Conservation (phyloP, 1,284 basidiomycete species). For the Trametes pubescens region DNA sequence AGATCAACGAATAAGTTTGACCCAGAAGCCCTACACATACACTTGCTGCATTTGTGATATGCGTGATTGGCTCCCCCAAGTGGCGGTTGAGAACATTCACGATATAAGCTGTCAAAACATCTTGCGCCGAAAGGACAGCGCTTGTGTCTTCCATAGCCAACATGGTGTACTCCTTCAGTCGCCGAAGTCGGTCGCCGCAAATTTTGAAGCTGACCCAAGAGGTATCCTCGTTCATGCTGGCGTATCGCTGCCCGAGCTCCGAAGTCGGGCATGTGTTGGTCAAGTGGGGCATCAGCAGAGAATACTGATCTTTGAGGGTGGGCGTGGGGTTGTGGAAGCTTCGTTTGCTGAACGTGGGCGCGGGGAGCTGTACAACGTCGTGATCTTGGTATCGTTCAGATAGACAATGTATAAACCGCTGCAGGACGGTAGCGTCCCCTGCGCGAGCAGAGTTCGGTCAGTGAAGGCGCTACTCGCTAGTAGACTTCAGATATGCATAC, state of each 20-base stretch:
- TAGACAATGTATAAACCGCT: conserved; percentile 40
- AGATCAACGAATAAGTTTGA: not conserved
- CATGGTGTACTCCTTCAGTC: conserved; percentile 10
- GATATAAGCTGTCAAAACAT: conserved; percentile 45
- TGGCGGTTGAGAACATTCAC: conserved; percentile 36
- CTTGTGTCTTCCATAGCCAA: not conserved
- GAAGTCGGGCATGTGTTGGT: conserved; percentile 10
- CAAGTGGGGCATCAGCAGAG: conserved; percentile 29
- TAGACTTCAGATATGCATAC: conserved; percentile 16
- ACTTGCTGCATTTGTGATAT: conserved; percentile 41
- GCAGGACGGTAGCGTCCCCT: conserved; percentile 42
- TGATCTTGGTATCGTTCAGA: conserved; percentile 25
- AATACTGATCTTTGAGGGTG: conserved; percentile 15
- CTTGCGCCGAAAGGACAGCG: conserved; percentile 34
- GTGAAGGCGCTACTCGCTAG: conserved; percentile 23
- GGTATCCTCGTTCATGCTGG: conserved; percentile 17
- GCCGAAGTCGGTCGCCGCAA: conserved; percentile 24
- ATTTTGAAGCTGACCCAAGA: conserved; percentile 19
- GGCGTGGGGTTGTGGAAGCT: conserved; percentile 1
- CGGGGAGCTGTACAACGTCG: not conserved
- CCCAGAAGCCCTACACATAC: conserved; percentile 27
- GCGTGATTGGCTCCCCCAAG: conserved; percentile 7
- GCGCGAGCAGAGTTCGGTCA: not conserved
- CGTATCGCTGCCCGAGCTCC: conserved; percentile 19
- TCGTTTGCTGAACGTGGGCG: conserved; percentile 28